These are phyloP conservation scores for Neofusicoccum kwambonambiense DNA, from an alignment of 2,329 filamentous ascomycete genomes.

Conservation along the genomic window DNA sequence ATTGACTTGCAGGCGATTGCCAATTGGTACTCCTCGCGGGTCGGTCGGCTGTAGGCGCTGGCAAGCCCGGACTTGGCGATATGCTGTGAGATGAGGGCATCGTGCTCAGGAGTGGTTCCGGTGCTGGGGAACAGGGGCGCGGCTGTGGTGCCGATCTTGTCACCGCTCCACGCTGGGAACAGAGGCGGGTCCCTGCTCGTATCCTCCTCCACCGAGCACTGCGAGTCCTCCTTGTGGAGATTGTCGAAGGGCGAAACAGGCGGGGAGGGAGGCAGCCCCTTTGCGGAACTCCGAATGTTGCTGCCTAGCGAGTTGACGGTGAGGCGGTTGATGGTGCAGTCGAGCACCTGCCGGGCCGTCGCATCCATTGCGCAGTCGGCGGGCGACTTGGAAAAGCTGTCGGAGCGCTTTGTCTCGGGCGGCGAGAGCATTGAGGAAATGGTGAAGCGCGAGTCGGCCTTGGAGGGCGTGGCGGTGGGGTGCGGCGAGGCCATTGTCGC, in stretches of 20 bases:
- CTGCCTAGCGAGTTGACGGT: slow-evolving; percentile 24
- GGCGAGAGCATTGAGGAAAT: slow-evolving; percentile 37
- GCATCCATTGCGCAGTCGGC: slow-evolving; percentile 24
- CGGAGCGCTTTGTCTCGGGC: slow-evolving; percentile 40
- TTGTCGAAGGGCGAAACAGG: slow-evolving; percentile 41
- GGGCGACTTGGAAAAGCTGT: slow-evolving; percentile 33
- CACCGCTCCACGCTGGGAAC: slow-evolving; percentile 31
- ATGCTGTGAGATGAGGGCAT: slow-evolving; percentile 31
- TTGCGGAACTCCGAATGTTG: slow-evolving; percentile 28
- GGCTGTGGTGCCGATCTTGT: slow-evolving; percentile 25
- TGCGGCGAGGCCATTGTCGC: slow-evolving; percentile 16
- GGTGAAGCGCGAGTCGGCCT: slow-evolving; percentile 11
- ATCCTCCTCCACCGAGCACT: slow-evolving; percentile 28
- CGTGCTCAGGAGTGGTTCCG: slow-evolving; percentile 15
- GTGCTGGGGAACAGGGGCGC: slow-evolving; percentile 34
- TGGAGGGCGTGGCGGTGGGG: slow-evolving; percentile 1
- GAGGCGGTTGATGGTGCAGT: slow-evolving; percentile 22
- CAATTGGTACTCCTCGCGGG: slow-evolving; percentile 38
- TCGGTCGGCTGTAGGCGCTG: slow-evolving; percentile 28
- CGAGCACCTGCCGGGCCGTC: slow-evolving; percentile 24
- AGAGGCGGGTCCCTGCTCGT: slow-evolving; percentile 35
- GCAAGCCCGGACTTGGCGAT: slow-evolving; percentile 26
- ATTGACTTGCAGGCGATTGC: slow-evolving; percentile 33
- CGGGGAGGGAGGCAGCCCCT: slow-evolving; percentile 30
- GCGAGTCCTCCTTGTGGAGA: slow-evolving; percentile 38